phyloP scores from a whole-genome alignment of 768 basidiomycete genomes.

The Termitomyces sp. region DNA sequence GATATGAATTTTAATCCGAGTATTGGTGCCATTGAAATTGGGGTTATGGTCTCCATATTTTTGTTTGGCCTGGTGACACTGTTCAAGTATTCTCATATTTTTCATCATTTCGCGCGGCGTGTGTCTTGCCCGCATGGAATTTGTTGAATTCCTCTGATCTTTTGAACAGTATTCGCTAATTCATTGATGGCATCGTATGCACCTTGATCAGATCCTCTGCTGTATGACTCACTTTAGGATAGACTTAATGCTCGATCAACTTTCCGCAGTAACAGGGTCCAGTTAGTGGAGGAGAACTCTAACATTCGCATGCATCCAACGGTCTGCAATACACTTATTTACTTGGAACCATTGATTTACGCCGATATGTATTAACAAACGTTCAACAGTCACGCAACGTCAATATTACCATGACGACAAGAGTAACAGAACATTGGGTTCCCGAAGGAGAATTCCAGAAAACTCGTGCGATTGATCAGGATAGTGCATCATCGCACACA shows the following conservation, averaged over 20 bases:
- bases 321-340: not conserved
- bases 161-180: constrained; percentile 8
- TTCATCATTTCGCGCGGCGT: constrained; percentile 11
- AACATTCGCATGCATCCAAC: not conserved
- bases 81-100: constrained; percentile 11
- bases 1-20: not conserved
- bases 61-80: constrained; percentile 8
- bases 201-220: not conserved
- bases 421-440: not conserved
- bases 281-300: not conserved
- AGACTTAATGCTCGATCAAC: constrained; percentile 13
- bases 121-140: not conserved
- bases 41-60: constrained; percentile 9
- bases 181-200: constrained; percentile 12
- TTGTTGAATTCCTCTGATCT: not conserved
- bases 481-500: not conserved
- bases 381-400: not conserved
- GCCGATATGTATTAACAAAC: too few species aligned
- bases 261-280: constrained; percentile 15
- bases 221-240: not conserved
- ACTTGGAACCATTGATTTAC: not conserved
- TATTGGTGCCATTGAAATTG: constrained; percentile 11
- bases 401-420: not conserved
- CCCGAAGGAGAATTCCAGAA: not conserved
- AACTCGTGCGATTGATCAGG: not conserved